phyloP scores from a whole-genome alignment of 805 yeast species.

The Lachancea fermentati region DNA sequence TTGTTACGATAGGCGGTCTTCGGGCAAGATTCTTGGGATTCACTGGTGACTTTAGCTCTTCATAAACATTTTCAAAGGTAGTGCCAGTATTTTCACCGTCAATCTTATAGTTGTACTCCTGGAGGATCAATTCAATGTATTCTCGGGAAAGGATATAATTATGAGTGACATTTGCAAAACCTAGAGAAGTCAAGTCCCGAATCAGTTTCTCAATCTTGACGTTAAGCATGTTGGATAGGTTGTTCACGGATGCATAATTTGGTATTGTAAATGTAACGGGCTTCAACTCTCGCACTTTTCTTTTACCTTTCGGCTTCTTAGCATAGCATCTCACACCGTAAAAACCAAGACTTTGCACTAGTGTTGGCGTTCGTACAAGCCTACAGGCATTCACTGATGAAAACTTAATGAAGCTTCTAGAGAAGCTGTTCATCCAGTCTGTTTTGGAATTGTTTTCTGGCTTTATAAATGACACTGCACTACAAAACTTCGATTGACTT shows the following conservation, averaged over 20 bases:
- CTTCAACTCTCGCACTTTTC: slow-evolving; percentile 13
- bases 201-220: slow-evolving; percentile 59
- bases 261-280: slow-evolving; percentile 45
- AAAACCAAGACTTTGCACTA: not conserved
- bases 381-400: not conserved
- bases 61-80: slow-evolving; percentile 54
- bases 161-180: slow-evolving; percentile 63
- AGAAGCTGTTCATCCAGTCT: not conserved
- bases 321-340: slow-evolving; percentile 14
- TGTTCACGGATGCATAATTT: slow-evolving; percentile 70
- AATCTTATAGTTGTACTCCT: slow-evolving; percentile 75
- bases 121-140: slow-evolving; percentile 80
- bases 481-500: too few species aligned
- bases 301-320: slow-evolving; percentile 11
- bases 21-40: slow-evolving; percentile 47
- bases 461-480: too few species aligned
- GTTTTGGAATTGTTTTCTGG: not conserved
- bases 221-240: slow-evolving; percentile 65
- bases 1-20: slow-evolving; percentile 91
- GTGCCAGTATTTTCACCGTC: slow-evolving; percentile 25
- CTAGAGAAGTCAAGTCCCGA: slow-evolving; percentile 54
- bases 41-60: slow-evolving; percentile 51
- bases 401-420: not conserved
- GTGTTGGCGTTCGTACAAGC: not conserved
- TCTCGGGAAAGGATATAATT: slow-evolving; percentile 82